Evolutionary conservation across 2,329 filamentous ascomycete genomes (phyloP), one percentile per base, ranked within the genome.

Genomic region (Tolypocladium amazonense): DNA sequence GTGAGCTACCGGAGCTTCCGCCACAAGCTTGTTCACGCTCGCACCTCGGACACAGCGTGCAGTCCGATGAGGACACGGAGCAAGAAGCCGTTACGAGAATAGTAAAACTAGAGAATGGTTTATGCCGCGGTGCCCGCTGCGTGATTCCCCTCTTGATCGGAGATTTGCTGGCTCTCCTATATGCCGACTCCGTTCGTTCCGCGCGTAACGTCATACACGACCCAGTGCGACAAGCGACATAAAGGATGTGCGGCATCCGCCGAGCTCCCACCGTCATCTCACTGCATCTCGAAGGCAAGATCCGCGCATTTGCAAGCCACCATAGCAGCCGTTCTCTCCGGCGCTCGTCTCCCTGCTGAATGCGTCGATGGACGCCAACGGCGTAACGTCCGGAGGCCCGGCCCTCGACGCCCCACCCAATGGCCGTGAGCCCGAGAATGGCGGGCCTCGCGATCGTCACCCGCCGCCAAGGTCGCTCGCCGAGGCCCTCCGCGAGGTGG

Each of bases 401-500:
- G 43, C 39, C 39, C 6, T 55, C 23, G 41, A 9, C 58, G 35
- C 57, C 30, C 57, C 58, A 56, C 58, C 50, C 20, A 23, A 9
- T 38, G 35, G 54, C 23, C 38, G 20, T 15, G 56, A 54, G 23
- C 38, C 30, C 52, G 58, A n/a, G 27, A 58, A 59, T 8, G 55
- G 38, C 56, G 15, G 56, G 35, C 18, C 50, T 20, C 50, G 50
- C 50, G 30, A 53, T 23, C 50, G 30, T n/a, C 39, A 4, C 35
- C 59, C 45, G 30, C 64, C 59, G 38, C 64, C 63, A 12, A 60
- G 63, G 30, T 68, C 71, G 9, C 68, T 73, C 12, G 66, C 64
- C 4, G 65, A 70, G 37, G 71, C 69, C 47, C 62, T 72, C 38
- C 65, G 61, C 18, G 63, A 64, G 25, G 65, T 64, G 12, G 68